Evolutionary conservation across 2,329 filamentous ascomycete genomes (phyloP), one percentile per base, ranked within the genome.

Genomic region (Plectosphaerella cucumerina): DNA sequence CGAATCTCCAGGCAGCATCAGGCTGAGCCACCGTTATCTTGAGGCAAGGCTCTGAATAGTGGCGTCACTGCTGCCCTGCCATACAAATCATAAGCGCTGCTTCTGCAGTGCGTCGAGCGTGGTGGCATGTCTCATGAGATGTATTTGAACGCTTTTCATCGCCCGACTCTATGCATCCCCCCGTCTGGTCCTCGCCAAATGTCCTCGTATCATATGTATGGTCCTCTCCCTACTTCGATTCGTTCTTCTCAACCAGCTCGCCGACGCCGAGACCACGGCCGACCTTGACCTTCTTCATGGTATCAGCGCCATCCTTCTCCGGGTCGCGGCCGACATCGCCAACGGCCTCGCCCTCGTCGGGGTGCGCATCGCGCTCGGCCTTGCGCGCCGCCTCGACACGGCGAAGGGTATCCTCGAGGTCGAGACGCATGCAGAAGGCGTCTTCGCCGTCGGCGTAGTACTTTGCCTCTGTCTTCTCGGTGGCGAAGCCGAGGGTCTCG

Each of bases 361-460:
- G 76, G 60, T 76, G 63, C 50, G 55, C 60, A 14, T 56, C 55
- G 17, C 58, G 56, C 8, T 62, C 63, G 17, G 59, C 60, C 8
- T 62, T 59, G 31, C 62, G 62, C 44, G 62, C 62, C n/a, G 69
- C 70, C 56, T 71, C 71, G 51, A 69, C 71, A 54, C 50, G 48
- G 11, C 73, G 71, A 55, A 74, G 69, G 65, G 88, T 77, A 58
- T 78, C 75, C 53, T 80, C 74, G 42, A 99, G 79, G 63, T 97
- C 87, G 68, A 96, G 88, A 56, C 85, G 86, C 94, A 99, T 99
- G 65, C 85, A 89, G 67, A 85, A 96, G 35, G 94, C 94, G 74
- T 99, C 90, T 74, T 99, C 94, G 53, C 93, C 93, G 69, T 99
- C 94, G 52, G 94, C 94, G 68, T 99, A 99, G 80, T 96, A 96